phyloP scores from a whole-genome alignment of 1,284 basidiomycete genomes.

The Veloboletus limbatus region DNA sequence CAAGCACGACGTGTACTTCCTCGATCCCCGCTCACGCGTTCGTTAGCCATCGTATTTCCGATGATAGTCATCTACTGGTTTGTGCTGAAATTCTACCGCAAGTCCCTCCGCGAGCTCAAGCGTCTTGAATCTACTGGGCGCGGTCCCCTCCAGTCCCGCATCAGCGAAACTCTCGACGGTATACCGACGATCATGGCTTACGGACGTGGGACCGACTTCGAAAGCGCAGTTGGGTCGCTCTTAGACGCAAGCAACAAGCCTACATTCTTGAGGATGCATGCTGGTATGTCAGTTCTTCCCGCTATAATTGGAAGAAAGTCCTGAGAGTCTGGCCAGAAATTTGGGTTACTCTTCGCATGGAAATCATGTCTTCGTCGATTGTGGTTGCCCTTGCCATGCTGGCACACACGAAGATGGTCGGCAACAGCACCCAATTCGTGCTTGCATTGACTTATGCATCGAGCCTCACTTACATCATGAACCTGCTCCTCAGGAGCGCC shows the following conservation, averaged over 20 bases:
- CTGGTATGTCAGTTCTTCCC: constrained; percentile 19
- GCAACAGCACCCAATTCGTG: constrained; percentile 24
- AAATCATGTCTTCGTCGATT: constrained; percentile 27
- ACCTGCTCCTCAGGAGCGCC: constrained; percentile 30
- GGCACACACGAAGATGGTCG: constrained; percentile 27
- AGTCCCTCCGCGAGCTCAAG: constrained; percentile 32
- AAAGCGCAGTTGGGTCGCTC: constrained; percentile 19
- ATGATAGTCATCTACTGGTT: constrained; percentile 24
- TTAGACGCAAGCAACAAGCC: constrained; percentile 30
- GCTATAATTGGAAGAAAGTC: not conserved
- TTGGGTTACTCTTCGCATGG: constrained; percentile 33
- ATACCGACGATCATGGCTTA: constrained; percentile 34
- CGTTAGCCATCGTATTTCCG: constrained; percentile 24
- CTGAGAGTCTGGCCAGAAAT: constrained; percentile 25
- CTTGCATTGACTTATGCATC: constrained; percentile 30
- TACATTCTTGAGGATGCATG: constrained; percentile 25
- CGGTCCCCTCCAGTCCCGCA: constrained; percentile 30
- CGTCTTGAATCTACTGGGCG: constrained; percentile 30
- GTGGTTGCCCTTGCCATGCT: constrained; percentile 28
- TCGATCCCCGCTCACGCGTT: not conserved
- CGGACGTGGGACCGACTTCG: constrained; percentile 28
- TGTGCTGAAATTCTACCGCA: constrained; percentile 32
- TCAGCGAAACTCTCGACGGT: constrained; percentile 31
- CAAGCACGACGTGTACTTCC: not conserved
- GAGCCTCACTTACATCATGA: constrained; percentile 31